Evolutionary conservation across 1,284 basidiomycete species (phyloP), one percentile per base, ranked within the genome.

Genomic region (Ustilago tritici): DNA sequence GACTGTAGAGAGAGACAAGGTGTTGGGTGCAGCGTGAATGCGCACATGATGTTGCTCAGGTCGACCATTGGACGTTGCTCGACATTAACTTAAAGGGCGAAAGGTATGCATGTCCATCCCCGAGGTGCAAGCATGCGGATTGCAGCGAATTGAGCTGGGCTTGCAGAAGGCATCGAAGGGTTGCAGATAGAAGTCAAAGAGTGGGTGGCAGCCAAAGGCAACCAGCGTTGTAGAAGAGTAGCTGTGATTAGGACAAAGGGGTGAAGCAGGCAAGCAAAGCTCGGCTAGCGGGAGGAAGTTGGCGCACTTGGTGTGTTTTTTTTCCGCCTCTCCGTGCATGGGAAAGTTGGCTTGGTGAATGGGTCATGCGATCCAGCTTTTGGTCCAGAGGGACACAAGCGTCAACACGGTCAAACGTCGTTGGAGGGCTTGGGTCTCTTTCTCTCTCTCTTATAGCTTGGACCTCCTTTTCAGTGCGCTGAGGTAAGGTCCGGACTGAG

Each of bases 291-390:
- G 8, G 34, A 43, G 19, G 17, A 43, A 46, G 28, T 35, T 59
- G 9, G 62, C 55, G 38, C 41, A n/a, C 17, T 35, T 59, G 9
- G 62, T 47, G 38, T 34, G 8, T 5, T 43, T 65, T 43, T 35
- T 47, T 47, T 47, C 31, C 31, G 58, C 40, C 23, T 53, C 15
- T 35, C 49, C 19, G 59, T 50, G 65, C 65, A 67, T 67, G 65
- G 59, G 65, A 67, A 67, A 61, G 47, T 67, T 67, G 53, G 59
- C 41, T 41, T 58, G 41, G 15, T n/a, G 6, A 38, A 10, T 35
- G 46, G 23, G 23, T 49, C 46, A 49, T 28, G 46, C n/a, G 46
- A 49, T 41, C 40, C 40, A 41, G 40, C 40, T 41, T 41, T 41
- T 41, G 11, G 11, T 41, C 36, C 17, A 2, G 14, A 15, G 40